Evolutionary conservation across 768 basidiomycete genomes (phyloP), one percentile per base, ranked within the genome.

Genomic region (Kwoniella bestiolae): DNA sequence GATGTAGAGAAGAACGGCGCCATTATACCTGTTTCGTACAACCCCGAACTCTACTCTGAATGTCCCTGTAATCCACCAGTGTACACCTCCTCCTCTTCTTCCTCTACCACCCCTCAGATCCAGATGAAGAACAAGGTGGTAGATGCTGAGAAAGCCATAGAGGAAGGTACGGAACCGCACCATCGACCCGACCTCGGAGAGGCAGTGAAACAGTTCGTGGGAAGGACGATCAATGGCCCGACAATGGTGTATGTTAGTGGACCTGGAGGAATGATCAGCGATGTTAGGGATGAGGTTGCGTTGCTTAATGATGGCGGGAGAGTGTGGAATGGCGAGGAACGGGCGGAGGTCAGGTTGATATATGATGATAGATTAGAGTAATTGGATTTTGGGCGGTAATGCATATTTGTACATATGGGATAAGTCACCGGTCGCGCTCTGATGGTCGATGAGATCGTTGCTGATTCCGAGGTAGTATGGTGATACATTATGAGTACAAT

Each of bases 291-390:
- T 56, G 63, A 59, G 25, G 67, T 71, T 34, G 70, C 70, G 25
- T 49, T 44, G 47, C 41, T 51, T 28, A 71, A 68, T 41, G 70
- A 71, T 34, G 56, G 56, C 23, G 35, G 16, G 16, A 60, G 51
- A 25, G 64, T 66, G n/a, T 71, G 70, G 70, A 47, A 49, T 23
- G 70, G 70, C 5, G 64, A 60, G 1, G 57, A 66, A 29, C 31
- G 67, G 28, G 58, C 53, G 21, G 46, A 51, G 16, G 70, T 71
- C 1, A 52, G 58, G 35, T 50, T 71, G 49, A 52, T 71, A 28
- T 66, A 68, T 60, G 70, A 71, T 32, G 70, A 71, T 26, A 29
- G 70, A 34, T 45, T 71, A 23, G 70, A 71, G 23, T 71, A 62
- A 44, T 31, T 28, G 29, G 3, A 23, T 52, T 31, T 6, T 52